Base-by-base conservation (phyloP, 768 basidiomycete genomes). In the Infundibulicybe gibba region DNA sequence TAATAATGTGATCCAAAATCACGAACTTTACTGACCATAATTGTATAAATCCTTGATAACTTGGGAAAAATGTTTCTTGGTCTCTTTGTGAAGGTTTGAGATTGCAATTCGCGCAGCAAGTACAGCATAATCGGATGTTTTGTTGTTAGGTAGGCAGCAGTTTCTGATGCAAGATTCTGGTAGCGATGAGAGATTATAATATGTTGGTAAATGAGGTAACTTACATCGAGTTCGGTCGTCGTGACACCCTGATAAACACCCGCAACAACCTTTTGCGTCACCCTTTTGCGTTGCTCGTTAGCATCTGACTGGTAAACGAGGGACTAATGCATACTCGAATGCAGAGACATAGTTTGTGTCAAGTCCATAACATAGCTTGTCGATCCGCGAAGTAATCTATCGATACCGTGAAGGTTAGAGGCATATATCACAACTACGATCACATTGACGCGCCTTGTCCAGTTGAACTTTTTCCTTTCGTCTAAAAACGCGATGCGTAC, bases 61-160 rank as follows among this genome's bases (percentile, higher is more conserved):
- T 49, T 85, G 79, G 1, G 92, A 93, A 64, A 99, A 98, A 56
- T 72, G 90, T 76, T 98, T 98, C 74, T 94, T 97, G 14, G 97
- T 98, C 71, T 99, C 95, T 61, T 99, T 98, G 80, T 99, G 97
- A 10, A 98, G 72, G 63, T 98, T 99, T 41, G 95, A 97, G 58
- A 99, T 93, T 47, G 97, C 97, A 45, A 99, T 98, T 49, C 97
- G 92, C 16, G 97, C 97, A 5, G 97, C 97, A 52, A 99, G 90
- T 50, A 98, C 85, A 19, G 97, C 97, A 58, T 99, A 99, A 63
- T 99, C 8, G 95, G 94, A 61, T 94, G 93, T 55, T 91, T 93
- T 20, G 95, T 98, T 4, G 97, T 98, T 51, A 98, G 83, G 64
- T 87, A 97, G 0, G 97, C 97, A 8, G 97, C 94, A 3, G 97